These are phyloP conservation scores for Microascus cirrosus DNA, from an alignment of 2,329 filamentous ascomycete genomes.

Conservation along the genomic window DNA sequence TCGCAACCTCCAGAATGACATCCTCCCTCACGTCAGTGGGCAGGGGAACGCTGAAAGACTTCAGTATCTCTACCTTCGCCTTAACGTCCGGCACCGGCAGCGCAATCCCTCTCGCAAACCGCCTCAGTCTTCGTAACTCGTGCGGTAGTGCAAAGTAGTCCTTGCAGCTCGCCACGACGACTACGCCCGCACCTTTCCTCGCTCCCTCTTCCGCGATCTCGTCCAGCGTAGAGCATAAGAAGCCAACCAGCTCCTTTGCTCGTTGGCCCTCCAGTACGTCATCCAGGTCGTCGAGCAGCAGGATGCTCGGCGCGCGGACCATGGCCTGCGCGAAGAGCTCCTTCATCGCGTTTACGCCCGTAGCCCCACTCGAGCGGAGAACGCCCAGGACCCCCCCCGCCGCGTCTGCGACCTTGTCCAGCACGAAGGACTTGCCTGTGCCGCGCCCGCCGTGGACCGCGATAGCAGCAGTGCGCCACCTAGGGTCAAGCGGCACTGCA, in stretches of 20 bases:
- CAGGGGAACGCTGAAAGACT: constrained; percentile 39
- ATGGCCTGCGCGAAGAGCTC: constrained; percentile 60
- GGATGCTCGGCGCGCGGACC: constrained; percentile 59
- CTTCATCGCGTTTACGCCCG: constrained; percentile 49
- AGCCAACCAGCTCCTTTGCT: constrained; percentile 35
- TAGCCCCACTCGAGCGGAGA: constrained; percentile 44
- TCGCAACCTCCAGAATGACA: constrained; percentile 50
- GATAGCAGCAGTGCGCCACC: constrained; percentile 38
- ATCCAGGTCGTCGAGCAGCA: constrained; percentile 72
- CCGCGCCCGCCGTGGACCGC: constrained; percentile 73
- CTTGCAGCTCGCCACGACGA: constrained; percentile 65
- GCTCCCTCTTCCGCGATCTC: constrained; percentile 30
- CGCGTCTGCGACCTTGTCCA: constrained; percentile 54
- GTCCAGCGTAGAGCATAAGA: constrained; percentile 44
- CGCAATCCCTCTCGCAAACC: constrained; percentile 57
- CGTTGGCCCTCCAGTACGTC: constrained; percentile 48
- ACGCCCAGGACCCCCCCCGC: constrained; percentile 56
- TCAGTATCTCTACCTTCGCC: constrained; percentile 64
- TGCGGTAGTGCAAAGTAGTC: constrained; percentile 62
- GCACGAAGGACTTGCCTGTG: constrained; percentile 71
- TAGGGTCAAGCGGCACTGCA: neutral
- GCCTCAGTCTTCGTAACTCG: constrained; percentile 51
- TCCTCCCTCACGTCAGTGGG: constrained; percentile 35
- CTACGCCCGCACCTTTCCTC: constrained; percentile 40
- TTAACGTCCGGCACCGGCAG: constrained; percentile 65